Evolutionary conservation across 164 flowering plant genomes (phyloP).

Genomic region (Chimonanthus praecox): DNA sequence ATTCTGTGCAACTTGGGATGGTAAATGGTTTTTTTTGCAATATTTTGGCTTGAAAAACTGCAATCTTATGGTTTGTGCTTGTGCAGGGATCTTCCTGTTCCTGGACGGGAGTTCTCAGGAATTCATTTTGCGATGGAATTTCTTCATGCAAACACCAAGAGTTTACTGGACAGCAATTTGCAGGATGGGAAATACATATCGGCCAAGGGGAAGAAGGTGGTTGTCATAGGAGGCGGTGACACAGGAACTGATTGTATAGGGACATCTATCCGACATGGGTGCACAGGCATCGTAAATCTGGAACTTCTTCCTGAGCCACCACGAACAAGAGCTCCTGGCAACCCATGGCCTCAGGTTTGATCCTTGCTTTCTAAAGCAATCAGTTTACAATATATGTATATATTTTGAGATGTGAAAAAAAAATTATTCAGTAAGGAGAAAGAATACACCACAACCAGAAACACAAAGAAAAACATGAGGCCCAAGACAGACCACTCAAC

Average conservation of each 20-base stretch:
- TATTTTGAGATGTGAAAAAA: too few species aligned
- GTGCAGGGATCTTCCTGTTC: slow-evolving; percentile 92
- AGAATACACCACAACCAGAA: too few species aligned
- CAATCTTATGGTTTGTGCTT: neutral
- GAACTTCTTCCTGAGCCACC: slow-evolving; percentile 96
- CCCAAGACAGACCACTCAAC: too few species aligned
- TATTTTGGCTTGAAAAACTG: neutral
- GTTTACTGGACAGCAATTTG: slow-evolving; percentile 90
- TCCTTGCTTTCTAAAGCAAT: neutral
- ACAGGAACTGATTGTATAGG: slow-evolving; percentile 99
- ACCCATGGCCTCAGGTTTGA: slow-evolving; percentile 99
- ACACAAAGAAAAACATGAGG: too few species aligned
- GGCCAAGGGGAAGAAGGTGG: slow-evolving; percentile 93
- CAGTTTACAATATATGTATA: too few species aligned
- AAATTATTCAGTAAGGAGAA: too few species aligned
- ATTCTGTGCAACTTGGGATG: neutral
- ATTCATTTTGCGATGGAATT: slow-evolving; percentile 97
- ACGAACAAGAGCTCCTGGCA: slow-evolving; percentile 72
- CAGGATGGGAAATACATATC: slow-evolving; percentile 86
- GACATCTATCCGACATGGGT: slow-evolving; percentile 93
- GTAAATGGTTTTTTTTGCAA: neutral
- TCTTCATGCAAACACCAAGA: slow-evolving; percentile 94
- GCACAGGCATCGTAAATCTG: slow-evolving; percentile 64
- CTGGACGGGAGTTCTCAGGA: slow-evolving; percentile 82
- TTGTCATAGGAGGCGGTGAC: slow-evolving; percentile 99